Conservation (phyloP, 495 filamentous ascomycete species). For the Xanthoparmelia taractica region DNA sequence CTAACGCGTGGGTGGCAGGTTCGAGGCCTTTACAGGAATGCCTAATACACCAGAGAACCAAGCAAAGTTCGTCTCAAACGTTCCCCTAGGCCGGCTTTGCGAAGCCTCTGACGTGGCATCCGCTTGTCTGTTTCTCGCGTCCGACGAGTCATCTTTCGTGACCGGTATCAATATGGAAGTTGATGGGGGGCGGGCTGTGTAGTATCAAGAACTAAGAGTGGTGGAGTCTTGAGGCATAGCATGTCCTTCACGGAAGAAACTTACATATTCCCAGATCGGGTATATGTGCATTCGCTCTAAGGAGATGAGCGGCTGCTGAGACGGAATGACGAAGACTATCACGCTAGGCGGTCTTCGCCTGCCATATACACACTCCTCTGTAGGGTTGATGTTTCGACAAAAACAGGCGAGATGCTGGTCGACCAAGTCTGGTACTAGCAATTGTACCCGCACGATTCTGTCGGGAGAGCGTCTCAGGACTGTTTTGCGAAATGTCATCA, state of each 20-base stretch:
- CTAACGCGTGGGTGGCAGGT: constrained; percentile 26
- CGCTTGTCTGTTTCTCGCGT: constrained; percentile 58
- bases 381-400: not conserved
- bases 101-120: constrained; percentile 60
- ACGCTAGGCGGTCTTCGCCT: not conserved
- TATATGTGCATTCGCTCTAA: constrained; percentile 1
- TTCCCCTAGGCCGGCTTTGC: constrained; percentile 57
- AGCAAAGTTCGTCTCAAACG: constrained; percentile 56
- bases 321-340: not conserved
- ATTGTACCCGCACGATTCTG: not conserved
- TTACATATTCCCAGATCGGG: constrained; percentile 6
- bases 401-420: not conserved
- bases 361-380: not conserved
- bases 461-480: not conserved
- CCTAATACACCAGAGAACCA: constrained; percentile 61
- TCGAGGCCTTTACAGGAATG: constrained; percentile 57
- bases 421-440: not conserved
- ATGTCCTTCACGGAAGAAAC: not conserved
- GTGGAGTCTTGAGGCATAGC: not conserved
- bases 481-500: not conserved
- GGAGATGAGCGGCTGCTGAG: not conserved
- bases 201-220: not conserved
- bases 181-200: constrained; percentile 43
- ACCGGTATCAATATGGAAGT: constrained; percentile 59
- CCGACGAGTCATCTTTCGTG: constrained; percentile 60